Percentiles rank a stretch among this genome's conserved stretches.
These are phyloP conservation scores for Cryptosporidium tyzzeri DNA, from an alignment of 169 alveolate genomes.

Conservation along the genomic window DNA sequence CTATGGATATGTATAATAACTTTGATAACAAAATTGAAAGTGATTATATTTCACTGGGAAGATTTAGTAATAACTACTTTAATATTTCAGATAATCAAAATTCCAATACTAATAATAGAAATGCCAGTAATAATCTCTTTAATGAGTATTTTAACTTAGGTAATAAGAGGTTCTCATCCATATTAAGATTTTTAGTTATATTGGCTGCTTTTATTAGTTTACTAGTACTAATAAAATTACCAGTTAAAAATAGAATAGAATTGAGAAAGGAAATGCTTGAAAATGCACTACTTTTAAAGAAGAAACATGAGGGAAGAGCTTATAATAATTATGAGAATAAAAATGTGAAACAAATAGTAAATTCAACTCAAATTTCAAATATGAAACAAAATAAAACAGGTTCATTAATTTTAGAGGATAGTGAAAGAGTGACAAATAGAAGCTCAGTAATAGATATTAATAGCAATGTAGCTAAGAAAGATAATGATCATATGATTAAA, in stretches of 20 bases:
- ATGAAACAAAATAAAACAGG: background rate
- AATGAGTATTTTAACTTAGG: background rate
- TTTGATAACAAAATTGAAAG: constrained; percentile 11
- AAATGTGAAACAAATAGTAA: background rate
- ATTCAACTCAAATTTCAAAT: background rate
- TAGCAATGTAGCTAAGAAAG: background rate
- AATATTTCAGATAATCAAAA: constrained; percentile 10
- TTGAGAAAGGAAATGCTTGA: constrained; percentile 29
- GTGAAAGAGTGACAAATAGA: background rate
- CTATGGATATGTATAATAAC: background rate
- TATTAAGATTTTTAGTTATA: constrained; percentile 8
- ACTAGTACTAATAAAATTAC: constrained; percentile 13
- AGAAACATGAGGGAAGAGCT: background rate
- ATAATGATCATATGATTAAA: background rate
- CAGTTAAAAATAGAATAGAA: constrained; percentile 35
- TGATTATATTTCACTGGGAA: constrained; percentile 35
- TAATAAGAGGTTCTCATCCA: background rate
- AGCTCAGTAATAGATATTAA: background rate
- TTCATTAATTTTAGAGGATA: background rate
- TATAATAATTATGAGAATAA: background rate
- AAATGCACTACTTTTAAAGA: constrained; percentile 1
- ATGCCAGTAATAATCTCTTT: background rate
- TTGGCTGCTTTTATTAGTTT: constrained; percentile 8
- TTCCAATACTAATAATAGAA: background rate
- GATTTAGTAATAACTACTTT: background rate